Percentiles rank a stretch among this genome's conserved stretches.
These are phyloP conservation scores for Simmondsia chinensis DNA, from an alignment of 148 eudicot species.

Conservation along the genomic window DNA sequence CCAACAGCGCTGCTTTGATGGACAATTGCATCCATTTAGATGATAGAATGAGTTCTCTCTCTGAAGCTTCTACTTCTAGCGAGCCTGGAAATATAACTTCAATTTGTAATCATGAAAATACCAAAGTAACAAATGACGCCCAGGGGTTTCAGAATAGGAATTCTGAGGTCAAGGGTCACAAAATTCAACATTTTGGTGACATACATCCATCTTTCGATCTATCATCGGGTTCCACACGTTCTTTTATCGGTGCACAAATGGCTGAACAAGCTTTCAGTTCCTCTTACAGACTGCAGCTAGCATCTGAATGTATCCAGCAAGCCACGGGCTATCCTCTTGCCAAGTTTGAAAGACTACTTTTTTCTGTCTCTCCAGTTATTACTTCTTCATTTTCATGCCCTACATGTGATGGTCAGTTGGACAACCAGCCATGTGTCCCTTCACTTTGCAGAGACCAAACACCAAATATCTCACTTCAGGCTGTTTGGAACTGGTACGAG, in stretches of 20 bases:
- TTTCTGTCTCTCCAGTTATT: constrained; percentile 34
- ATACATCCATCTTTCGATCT: neutral
- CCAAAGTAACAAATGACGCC: neutral
- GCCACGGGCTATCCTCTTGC: constrained; percentile 38
- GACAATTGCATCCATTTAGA: constrained; percentile 1
- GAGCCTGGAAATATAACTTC: neutral
- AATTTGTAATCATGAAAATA: neutral
- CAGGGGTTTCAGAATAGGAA: neutral
- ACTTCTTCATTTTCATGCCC: constrained; percentile 4
- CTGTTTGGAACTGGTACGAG: constrained; percentile 52
- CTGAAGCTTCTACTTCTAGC: neutral
- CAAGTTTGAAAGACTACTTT: constrained; percentile 35
- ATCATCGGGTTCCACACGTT: neutral
- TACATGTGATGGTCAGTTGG: constrained; percentile 9
- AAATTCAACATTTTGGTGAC: neutral
- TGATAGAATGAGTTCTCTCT: constrained; percentile 1
- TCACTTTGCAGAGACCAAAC: constrained; percentile 22
- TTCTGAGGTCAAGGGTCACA: neutral
- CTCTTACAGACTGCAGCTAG: constrained; percentile 25
- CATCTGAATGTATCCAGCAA: constrained; percentile 30
- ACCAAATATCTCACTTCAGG: constrained; percentile 28
- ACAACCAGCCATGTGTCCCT: constrained; percentile 3
- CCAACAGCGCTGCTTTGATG: neutral
- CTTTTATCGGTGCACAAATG: neutral
- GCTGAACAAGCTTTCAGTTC: constrained; percentile 12